phyloP scores from a whole-genome alignment of 768 basidiomycete genomes.

The Agrocybe praecox region DNA sequence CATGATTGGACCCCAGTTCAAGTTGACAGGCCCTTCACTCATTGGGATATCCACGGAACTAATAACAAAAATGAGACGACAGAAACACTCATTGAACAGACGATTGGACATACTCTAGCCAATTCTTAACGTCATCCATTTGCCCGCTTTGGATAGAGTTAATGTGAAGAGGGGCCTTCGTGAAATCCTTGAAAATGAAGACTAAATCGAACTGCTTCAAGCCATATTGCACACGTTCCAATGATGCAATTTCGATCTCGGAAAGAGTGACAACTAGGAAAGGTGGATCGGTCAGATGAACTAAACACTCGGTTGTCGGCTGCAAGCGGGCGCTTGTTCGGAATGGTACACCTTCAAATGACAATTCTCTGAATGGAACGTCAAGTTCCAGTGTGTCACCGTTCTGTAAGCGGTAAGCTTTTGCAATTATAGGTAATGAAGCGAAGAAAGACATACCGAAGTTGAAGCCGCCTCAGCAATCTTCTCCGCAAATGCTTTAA shows the following conservation, averaged over 20 bases:
- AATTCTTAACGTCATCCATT: slow-evolving; percentile 97
- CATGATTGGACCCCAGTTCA: slow-evolving; percentile 99
- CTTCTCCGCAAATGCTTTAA: slow-evolving; percentile 91
- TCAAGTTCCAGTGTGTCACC: slow-evolving; percentile 92
- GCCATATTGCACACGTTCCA: slow-evolving; percentile 96
- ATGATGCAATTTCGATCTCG: slow-evolving; percentile 95
- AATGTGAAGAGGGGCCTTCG: slow-evolving; percentile 89
- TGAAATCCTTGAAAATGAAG: slow-evolving; percentile 97
- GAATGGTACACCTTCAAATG: slow-evolving; percentile 96
- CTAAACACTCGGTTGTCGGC: slow-evolving; percentile 95
- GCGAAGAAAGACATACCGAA: slow-evolving; percentile 56
- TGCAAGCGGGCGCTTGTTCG: slow-evolving; percentile 93
- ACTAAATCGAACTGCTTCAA: slow-evolving; percentile 97
- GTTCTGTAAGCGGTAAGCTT: slow-evolving; percentile 31
- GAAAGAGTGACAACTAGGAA: slow-evolving; percentile 93
- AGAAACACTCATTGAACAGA: neutral
- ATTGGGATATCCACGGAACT: slow-evolving; percentile 97
- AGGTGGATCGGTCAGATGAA: slow-evolving; percentile 93
- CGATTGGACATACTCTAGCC: slow-evolving; percentile 81
- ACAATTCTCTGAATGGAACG: slow-evolving; percentile 95
- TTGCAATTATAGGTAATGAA: neutral
- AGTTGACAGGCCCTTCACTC: slow-evolving; percentile 93
- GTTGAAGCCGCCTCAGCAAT: slow-evolving; percentile 81
- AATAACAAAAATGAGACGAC: slow-evolving; percentile 8
- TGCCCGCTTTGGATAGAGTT: slow-evolving; percentile 91